Evolutionary conservation across 257 asterid genomes (phyloP).

Genomic region (Solanum bulbocastanum): DNA sequence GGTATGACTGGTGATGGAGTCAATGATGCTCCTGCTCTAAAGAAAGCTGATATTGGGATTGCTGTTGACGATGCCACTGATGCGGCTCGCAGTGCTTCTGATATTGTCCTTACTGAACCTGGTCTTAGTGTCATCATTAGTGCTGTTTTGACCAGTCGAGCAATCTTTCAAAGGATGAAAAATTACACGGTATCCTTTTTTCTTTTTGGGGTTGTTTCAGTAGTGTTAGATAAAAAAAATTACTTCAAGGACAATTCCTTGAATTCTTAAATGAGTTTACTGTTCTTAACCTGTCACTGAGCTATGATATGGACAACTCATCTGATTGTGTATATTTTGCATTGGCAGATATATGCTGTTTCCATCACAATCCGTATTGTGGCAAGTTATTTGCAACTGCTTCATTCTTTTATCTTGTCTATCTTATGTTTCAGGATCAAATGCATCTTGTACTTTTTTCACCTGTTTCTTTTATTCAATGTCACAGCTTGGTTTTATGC

Average conservation of each 20-base stretch:
- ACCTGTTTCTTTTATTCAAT: slow-evolving; percentile 3
- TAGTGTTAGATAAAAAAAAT: background rate
- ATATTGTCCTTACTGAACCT: slow-evolving; percentile 95
- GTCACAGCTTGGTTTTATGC: slow-evolving; percentile 92
- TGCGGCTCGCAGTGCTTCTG: slow-evolving; percentile 99
- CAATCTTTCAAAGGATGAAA: slow-evolving; percentile 97
- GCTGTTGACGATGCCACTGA: slow-evolving; percentile 99
- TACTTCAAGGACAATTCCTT: background rate
- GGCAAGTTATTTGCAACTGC: slow-evolving; percentile 39
- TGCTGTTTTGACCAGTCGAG: slow-evolving; percentile 95
- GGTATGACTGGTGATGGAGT: slow-evolving; percentile 99
- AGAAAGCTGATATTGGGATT: slow-evolving; percentile 95
- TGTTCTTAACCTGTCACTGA: background rate
- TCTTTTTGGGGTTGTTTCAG: background rate
- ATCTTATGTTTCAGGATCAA: background rate
- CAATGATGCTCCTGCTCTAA: slow-evolving; percentile 94
- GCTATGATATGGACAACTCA: background rate
- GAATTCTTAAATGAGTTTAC: background rate
- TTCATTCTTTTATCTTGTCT: background rate
- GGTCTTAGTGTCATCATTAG: slow-evolving; percentile 96
- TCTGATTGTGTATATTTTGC: background rate
- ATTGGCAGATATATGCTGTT: slow-evolving; percentile 86
- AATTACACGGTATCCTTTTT: slow-evolving; percentile 65
- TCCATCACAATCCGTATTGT: slow-evolving; percentile 98
- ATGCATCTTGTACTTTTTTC: background rate